Conservation (phyloP, 768 basidiomycete species). For the Mycena capillaripes region DNA sequence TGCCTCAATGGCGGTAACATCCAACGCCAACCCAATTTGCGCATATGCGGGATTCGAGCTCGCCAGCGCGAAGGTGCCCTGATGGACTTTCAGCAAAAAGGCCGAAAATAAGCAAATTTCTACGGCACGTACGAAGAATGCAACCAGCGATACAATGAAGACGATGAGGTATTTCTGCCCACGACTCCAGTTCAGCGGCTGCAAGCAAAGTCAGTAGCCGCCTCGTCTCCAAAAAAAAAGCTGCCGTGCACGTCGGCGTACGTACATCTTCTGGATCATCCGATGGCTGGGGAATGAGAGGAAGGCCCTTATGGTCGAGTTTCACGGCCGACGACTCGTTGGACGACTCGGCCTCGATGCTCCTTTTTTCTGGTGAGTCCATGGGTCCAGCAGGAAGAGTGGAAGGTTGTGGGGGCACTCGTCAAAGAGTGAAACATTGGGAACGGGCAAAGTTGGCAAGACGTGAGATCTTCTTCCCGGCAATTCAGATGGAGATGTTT, state of each 20-base stretch:
- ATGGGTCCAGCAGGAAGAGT: neutral
- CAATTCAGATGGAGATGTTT: neutral
- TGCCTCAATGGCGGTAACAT: slow-evolving; percentile 26
- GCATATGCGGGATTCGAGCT: slow-evolving; percentile 41
- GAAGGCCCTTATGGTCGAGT: slow-evolving; percentile 37
- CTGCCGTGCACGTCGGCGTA: neutral
- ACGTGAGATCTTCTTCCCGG: neutral
- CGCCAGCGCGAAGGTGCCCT: slow-evolving; percentile 37
- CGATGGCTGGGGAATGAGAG: slow-evolving; percentile 45
- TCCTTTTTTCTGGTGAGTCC: slow-evolving; percentile 21
- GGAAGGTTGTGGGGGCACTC: neutral
- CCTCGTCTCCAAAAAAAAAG: neutral
- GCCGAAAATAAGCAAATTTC: too few species aligned
- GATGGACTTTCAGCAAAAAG: neutral
- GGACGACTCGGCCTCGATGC: neutral
- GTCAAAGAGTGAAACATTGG: neutral
- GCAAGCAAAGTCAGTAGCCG: neutral
- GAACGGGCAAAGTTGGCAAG: neutral
- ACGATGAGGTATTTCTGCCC: slow-evolving; percentile 33
- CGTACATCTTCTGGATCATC: slow-evolving; percentile 40
- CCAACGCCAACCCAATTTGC: slow-evolving; percentile 29
- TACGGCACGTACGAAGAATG: slow-evolving; percentile 33
- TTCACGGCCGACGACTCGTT: slow-evolving; percentile 38
- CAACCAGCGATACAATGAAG: slow-evolving; percentile 34
- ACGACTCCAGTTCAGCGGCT: slow-evolving; percentile 43